Percentiles rank a stretch among this genome's conserved stretches.
These are phyloP conservation scores for Kentomonas sorsogonicus DNA, from an alignment of 208 protist species.

Conservation along the genomic window DNA sequence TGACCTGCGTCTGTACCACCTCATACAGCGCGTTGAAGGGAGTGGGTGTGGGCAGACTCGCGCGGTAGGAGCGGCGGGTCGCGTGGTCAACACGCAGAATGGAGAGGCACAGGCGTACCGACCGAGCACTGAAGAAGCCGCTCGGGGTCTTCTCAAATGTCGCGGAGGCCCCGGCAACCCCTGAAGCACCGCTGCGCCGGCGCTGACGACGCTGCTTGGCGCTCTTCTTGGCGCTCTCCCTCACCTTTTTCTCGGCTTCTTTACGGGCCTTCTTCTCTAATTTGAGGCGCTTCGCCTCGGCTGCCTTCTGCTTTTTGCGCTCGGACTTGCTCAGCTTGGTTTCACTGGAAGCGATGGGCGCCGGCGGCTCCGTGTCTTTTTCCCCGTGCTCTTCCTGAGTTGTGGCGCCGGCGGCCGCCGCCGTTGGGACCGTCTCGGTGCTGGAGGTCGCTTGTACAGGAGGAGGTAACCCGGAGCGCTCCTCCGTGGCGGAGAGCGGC, in stretches of 20 bases:
- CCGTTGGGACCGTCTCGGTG: neutral
- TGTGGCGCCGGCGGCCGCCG: neutral
- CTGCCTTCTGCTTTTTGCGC: too few relatives aligned
- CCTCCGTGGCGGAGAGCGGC: too few relatives aligned
- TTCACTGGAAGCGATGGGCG: too few relatives aligned
- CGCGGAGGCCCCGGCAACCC: slow-evolving; percentile 2
- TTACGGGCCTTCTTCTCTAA: too few relatives aligned
- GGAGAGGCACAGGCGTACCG: slow-evolving; percentile 33
- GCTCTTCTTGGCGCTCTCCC: too few relatives aligned
- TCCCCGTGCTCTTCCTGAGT: neutral
- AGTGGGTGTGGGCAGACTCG: slow-evolving; percentile 23
- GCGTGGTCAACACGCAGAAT: slow-evolving; percentile 32
- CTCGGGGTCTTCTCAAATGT: slow-evolving; percentile 15
- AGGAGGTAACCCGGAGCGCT: too few relatives aligned
- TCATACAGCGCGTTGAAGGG: slow-evolving; percentile 22
- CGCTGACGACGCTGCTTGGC: too few relatives aligned
- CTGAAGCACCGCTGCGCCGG: too few relatives aligned
- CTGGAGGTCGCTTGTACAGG: neutral
- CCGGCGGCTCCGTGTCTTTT: too few relatives aligned
- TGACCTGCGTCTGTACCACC: slow-evolving; percentile 30
- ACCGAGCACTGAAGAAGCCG: slow-evolving; percentile 35
- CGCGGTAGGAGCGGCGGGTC: slow-evolving; percentile 25
- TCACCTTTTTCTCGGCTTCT: too few relatives aligned
- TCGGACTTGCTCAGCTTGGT: too few relatives aligned
- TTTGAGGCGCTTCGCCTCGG: too few relatives aligned